Percentiles rank a stretch among this genome's conserved stretches.
Evolutionary conservation across 164 flowering plant genomes (phyloP).

Genomic region (Vitis cinerea): DNA sequence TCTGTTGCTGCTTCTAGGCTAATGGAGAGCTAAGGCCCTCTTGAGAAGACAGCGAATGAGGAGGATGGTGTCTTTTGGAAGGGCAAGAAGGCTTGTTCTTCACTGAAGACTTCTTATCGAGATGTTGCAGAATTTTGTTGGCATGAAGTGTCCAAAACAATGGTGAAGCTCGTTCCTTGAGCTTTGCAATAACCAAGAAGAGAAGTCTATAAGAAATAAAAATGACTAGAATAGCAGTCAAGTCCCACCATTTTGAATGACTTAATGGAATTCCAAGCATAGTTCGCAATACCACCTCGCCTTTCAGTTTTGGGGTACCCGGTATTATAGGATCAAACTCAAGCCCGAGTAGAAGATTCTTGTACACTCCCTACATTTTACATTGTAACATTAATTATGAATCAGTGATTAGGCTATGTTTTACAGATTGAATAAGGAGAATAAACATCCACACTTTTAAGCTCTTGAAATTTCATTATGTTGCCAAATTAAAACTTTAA

Average conservation of each 20-base stretch:
- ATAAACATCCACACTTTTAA: no score
- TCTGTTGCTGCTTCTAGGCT: neutral
- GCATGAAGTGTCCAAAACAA: neutral
- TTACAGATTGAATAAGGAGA: no score
- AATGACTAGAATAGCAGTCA: constrained; percentile 17
- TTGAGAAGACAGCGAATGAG: constrained; percentile 14
- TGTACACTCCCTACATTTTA: constrained; percentile 25
- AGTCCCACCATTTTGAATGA: constrained; percentile 49
- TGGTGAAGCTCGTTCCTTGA: constrained; percentile 21
- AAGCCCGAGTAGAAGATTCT: constrained; percentile 47
- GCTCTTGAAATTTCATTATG: no score
- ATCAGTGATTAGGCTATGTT: neutral
- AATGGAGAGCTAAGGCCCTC: constrained; percentile 10
- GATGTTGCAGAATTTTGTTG: constrained; percentile 2
- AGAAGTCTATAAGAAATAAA: constrained; percentile 15
- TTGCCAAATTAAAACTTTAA: no score
- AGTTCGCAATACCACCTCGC: constrained; percentile 18
- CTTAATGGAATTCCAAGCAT: constrained; percentile 20
- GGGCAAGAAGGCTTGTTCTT: neutral
- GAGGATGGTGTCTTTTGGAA: constrained; percentile 11
- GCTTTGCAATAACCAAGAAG: constrained; percentile 25
- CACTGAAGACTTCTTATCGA: neutral
- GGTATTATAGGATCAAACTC: constrained; percentile 33
- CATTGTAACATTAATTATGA: neutral
- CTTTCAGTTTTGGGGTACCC: constrained; percentile 31